These are phyloP conservation scores for Russula abietina DNA, from an alignment of 768 basidiomycete genomes.

Conservation along the genomic window DNA sequence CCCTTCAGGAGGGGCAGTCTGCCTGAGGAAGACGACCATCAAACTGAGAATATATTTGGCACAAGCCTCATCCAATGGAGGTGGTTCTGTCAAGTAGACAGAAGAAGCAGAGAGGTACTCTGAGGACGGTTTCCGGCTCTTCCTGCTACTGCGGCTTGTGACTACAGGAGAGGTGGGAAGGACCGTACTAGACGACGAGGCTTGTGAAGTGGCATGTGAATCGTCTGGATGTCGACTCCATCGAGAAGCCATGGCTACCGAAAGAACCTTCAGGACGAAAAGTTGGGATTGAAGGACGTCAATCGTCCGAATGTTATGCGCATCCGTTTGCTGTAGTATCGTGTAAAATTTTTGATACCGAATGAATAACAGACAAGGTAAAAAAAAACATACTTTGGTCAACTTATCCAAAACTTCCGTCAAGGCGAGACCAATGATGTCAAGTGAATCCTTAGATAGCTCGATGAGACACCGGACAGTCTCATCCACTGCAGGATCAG, in stretches of 20 bases:
- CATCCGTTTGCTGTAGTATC: conserved; percentile 46
- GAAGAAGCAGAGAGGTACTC: conserved; percentile 39
- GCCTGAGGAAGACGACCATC: conserved; percentile 75
- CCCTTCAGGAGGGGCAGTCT: conserved; percentile 53
- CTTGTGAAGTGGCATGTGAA: conserved; percentile 38
- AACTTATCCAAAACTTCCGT: conserved; percentile 73
- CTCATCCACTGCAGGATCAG: conserved; percentile 67
- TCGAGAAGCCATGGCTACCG: conserved; percentile 70
- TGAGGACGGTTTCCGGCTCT: conserved; percentile 38
- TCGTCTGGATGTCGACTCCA: conserved; percentile 51
- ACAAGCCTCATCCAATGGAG: conserved; percentile 73
- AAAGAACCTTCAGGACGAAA: conserved; percentile 76
- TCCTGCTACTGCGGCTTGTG: conserved; percentile 28
- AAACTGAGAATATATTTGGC: conserved; percentile 78
- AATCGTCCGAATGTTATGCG: conserved; percentile 47
- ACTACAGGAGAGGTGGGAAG: conserved; percentile 33
- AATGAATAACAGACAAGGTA: conserved; percentile 1
- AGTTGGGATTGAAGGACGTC: conserved; percentile 83
- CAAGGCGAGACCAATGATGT: conserved; percentile 74
- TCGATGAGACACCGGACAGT: conserved; percentile 76
- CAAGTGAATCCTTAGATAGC: conserved; percentile 67
- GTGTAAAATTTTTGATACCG: background rate
- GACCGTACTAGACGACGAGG: conserved; percentile 36
- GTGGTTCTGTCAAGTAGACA: conserved; percentile 53
- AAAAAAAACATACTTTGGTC: conserved; percentile 52